Base-by-base conservation (phyloP, 257 asterid genomes). In the Scutellaria minor region DNA sequence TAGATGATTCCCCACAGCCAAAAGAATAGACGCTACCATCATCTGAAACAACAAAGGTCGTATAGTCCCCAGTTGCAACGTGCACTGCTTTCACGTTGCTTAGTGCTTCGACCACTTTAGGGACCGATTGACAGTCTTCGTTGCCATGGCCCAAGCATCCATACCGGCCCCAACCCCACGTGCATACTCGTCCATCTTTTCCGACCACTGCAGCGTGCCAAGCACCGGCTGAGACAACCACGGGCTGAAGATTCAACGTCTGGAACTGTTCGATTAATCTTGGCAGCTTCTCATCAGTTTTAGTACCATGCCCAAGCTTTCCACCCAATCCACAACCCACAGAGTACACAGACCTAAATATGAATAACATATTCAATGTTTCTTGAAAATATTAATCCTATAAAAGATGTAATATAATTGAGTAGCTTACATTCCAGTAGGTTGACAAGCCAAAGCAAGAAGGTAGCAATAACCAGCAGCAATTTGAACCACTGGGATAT, bases 151-250 rank as follows among this genome's bases (percentile, higher is more conserved):
- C 99, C 83, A 95, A 87, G 85, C 99, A 95, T 4, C 99, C 99
- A 27, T 92, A 90, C 20, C 97, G 94, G 1, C 99, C 99, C 99
- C 99, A 95, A 7, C 99, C 99, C 99, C 99, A 95, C 0, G 99
- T 95, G 82, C 99, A 95, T 3, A 95, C 99, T 62, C 98, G 77
- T 51, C 99, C 99, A 52, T 95, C 99, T 66, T 83, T 88, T 61
- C 98, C 99, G 0, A 90, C 99, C 53, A 90, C 99, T 41, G 99
- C 99, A 51, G 99, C 97, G 58, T 95, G 99, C 99, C 99, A 95
- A 71, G 99, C 96, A 58, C 99, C 99, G 0, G 99, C 97, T 6
- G 99, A 94, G 73, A 95, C 96, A 40, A 87, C 99, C 8, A 77
- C 72, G 0, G 99, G 99, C 75, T 95, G 96, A 76, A 95, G 89